Evolutionary conservation across 345 rosid genomes (phyloP).

Genomic region (Eutrema yunnanense): DNA sequence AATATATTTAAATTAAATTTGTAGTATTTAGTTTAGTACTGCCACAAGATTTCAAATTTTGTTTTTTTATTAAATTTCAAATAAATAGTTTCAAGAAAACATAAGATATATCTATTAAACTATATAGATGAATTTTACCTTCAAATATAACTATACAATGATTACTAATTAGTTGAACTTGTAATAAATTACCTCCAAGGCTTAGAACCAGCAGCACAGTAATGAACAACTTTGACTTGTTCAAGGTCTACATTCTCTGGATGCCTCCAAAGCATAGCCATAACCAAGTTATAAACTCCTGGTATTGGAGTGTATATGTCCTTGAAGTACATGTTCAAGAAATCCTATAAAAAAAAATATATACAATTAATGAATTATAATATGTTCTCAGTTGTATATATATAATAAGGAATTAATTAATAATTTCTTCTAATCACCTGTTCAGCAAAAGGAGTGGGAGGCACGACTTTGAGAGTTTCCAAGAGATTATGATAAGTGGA

Average conservation of each 20-base stretch:
- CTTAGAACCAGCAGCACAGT: slow-evolving; percentile 70
- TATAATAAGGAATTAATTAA: too few species aligned
- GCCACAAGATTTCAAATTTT: too few species aligned
- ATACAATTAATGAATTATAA: background rate
- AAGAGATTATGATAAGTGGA: slow-evolving; percentile 39
- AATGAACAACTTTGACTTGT: slow-evolving; percentile 60
- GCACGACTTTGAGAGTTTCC: slow-evolving; percentile 35
- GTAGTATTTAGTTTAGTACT: too few species aligned
- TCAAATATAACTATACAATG: too few species aligned
- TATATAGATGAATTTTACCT: too few species aligned
- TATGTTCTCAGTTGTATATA: too few species aligned
- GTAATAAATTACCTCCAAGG: slow-evolving; percentile 41
- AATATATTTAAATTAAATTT: too few species aligned
- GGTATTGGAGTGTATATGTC: slow-evolving; percentile 58
- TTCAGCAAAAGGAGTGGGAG: slow-evolving; percentile 69
- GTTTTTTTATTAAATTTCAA: too few species aligned
- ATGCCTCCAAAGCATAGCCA: slow-evolving; percentile 84
- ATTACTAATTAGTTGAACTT: background rate
- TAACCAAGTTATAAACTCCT: slow-evolving; percentile 47
- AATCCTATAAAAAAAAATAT: slow-evolving; percentile 35
- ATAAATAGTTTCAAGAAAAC: too few species aligned
- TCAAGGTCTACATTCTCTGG: slow-evolving; percentile 59
- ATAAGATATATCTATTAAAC: too few species aligned
- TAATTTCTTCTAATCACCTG: slow-evolving; percentile 35
- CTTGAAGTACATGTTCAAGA: slow-evolving; percentile 58